Conservation (phyloP, 129 eudicot genomes). For the Pittosporum tobira region DNA sequence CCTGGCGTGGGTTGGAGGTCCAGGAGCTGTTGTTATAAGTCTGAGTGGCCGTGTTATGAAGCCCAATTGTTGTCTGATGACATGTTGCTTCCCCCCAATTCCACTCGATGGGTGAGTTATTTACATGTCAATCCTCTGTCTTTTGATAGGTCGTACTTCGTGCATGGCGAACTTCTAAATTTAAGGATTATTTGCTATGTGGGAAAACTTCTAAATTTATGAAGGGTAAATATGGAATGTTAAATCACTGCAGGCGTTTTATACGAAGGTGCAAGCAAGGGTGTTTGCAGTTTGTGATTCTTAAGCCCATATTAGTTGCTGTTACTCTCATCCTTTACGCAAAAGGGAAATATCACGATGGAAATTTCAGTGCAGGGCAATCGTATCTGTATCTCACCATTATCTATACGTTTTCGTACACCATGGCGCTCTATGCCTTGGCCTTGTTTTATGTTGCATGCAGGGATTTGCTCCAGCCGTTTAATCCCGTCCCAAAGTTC, state of each 20-base stretch:
- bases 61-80: conserved; percentile 54
- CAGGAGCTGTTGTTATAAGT: conserved; percentile 60
- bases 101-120: conserved; percentile 57
- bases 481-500: conserved; percentile 93
- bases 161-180: not conserved
- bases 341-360: conserved; percentile 87
- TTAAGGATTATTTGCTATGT: not conserved
- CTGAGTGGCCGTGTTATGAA: conserved; percentile 46
- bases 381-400: conserved; percentile 89
- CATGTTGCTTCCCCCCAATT: conserved; percentile 61
- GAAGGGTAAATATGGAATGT: no score
- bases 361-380: conserved; percentile 74
- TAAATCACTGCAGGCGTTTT: conserved; percentile 64
- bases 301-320: conserved; percentile 76
- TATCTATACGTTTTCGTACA: conserved; percentile 77
- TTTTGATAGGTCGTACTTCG: conserved; percentile 2
- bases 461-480: conserved; percentile 87
- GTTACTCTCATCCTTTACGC: conserved; percentile 71
- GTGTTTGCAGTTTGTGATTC: conserved; percentile 90
- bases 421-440: conserved; percentile 83
- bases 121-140: not conserved
- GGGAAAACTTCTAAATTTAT: not conserved
- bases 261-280: conserved; percentile 96
- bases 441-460: conserved; percentile 93
- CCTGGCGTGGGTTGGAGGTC: conserved; percentile 74